Conservation (phyloP, 768 basidiomycete species). For the Pulveroboletus frians region DNA sequence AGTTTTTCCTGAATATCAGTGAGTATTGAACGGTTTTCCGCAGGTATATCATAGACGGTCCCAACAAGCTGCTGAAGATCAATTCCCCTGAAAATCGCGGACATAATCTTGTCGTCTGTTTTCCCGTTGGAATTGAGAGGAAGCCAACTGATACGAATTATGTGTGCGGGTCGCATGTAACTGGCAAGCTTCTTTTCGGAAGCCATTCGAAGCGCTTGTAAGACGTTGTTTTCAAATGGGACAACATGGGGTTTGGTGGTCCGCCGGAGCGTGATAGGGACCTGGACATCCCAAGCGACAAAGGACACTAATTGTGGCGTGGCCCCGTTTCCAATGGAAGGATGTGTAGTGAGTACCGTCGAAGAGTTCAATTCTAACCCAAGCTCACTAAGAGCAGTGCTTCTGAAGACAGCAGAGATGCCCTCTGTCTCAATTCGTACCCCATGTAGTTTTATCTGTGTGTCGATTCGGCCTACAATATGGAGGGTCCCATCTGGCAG, state of each 20-base stretch:
- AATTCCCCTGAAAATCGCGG: constrained; percentile 22
- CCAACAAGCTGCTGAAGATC: constrained; percentile 19
- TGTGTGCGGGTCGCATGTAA: constrained; percentile 49
- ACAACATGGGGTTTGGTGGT: constrained; percentile 23
- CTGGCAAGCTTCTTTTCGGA: constrained; percentile 41
- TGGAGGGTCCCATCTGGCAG: constrained; percentile 45
- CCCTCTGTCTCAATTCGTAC: constrained; percentile 53
- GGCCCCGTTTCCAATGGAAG: constrained; percentile 35
- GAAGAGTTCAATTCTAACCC: constrained; percentile 33
- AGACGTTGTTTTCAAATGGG: constrained; percentile 31
- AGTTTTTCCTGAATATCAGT: constrained; percentile 35
- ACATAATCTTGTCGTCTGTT: constrained; percentile 27
- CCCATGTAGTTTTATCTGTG: constrained; percentile 48
- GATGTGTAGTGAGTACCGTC: constrained; percentile 42
- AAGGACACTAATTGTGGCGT: constrained; percentile 40
- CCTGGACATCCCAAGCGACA: constrained; percentile 37
- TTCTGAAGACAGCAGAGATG: constrained; percentile 40
- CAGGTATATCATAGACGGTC: background rate
- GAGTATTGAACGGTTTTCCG: background rate
- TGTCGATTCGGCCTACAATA: constrained; percentile 47
- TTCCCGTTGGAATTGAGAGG: constrained; percentile 40
- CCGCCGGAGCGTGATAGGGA: constrained; percentile 36
- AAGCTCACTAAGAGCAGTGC: constrained; percentile 10
- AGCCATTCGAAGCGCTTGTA: constrained; percentile 23
- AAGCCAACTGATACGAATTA: constrained; percentile 45